These are phyloP conservation scores for Pouteria glomerata DNA, from an alignment of 148 eudicot species.

Conservation along the genomic window DNA sequence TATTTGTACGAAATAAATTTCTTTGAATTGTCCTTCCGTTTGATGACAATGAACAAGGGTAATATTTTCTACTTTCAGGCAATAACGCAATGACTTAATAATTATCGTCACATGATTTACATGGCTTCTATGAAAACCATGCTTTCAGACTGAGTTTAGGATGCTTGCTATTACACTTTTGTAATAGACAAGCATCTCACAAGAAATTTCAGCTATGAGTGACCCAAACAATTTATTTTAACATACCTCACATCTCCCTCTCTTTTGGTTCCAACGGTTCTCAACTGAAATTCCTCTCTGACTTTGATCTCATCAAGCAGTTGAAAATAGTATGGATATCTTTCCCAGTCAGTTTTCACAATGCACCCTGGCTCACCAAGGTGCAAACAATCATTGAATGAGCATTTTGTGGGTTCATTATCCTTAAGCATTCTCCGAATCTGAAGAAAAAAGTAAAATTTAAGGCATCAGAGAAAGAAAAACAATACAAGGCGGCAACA, in stretches of 20 bases:
- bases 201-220: background rate
- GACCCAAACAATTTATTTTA: background rate
- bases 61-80: too few species aligned
- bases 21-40: background rate
- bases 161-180: background rate
- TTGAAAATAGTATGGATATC: slow-evolving; percentile 79
- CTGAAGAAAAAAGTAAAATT: slow-evolving; percentile 27
- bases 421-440: slow-evolving; percentile 52
- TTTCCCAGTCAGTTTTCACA: slow-evolving; percentile 75
- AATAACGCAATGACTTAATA: background rate
- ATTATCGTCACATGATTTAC: too few species aligned
- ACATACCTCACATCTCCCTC: slow-evolving; percentile 85
- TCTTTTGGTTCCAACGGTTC: slow-evolving; percentile 89
- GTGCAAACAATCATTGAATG: slow-evolving; percentile 84
- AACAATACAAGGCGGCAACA: background rate
- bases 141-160: background rate
- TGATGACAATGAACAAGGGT: background rate
- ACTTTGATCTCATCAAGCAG: slow-evolving; percentile 83
- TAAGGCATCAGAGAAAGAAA: slow-evolving; percentile 4
- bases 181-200: background rate
- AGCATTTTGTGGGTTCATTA: slow-evolving; percentile 47
- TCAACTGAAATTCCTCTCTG: slow-evolving; percentile 81
- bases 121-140: background rate
- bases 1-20: background rate
- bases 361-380: slow-evolving; percentile 83